A percentile compares a stretch with the other conserved stretches of the same genome.
phyloP scores from a whole-genome alignment of 371 early-diverging fungal genomes.

The Mortierella sp. region DNA sequence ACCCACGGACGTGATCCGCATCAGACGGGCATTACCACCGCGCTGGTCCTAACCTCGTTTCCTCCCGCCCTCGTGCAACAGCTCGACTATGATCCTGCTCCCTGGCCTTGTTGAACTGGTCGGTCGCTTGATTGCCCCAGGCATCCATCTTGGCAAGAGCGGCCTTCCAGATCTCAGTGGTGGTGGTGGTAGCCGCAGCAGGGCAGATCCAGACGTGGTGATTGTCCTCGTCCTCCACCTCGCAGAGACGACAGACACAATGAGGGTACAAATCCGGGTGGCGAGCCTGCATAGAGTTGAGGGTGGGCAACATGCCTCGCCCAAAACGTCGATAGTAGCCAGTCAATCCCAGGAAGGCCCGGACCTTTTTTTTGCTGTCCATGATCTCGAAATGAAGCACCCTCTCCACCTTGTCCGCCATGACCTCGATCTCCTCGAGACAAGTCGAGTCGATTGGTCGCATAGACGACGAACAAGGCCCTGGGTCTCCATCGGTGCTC shows the following conservation, averaged over 20 bases:
- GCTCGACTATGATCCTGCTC: too few relatives aligned
- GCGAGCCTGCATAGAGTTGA: background rate
- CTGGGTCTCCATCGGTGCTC: too few relatives aligned
- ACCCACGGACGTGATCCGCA: too few relatives aligned
- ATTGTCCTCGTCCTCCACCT: background rate
- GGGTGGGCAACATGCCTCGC: slow-evolving; percentile 4
- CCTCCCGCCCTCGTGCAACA: too few relatives aligned
- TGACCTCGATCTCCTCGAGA: background rate
- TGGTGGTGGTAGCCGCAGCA: background rate
- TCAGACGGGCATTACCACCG: too few relatives aligned
- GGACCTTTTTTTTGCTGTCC: slow-evolving; percentile 7
- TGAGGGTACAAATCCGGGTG: background rate
- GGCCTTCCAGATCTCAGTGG: background rate
- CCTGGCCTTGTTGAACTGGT: background rate
- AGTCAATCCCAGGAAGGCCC: slow-evolving; percentile 55
- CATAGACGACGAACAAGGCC: too few relatives aligned
- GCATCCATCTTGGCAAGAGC: background rate
- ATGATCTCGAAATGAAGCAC: background rate
- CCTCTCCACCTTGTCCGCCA: background rate
- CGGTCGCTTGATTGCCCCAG: background rate
- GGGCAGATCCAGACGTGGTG: background rate
- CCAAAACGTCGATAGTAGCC: slow-evolving; percentile 57
- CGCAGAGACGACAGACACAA: background rate
- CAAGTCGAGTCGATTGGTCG: too few relatives aligned
- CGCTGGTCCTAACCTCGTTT: too few relatives aligned